phyloP scores from a whole-genome alignment of 2,329 filamentous ascomycete species.

The Calonectria naviculata region DNA sequence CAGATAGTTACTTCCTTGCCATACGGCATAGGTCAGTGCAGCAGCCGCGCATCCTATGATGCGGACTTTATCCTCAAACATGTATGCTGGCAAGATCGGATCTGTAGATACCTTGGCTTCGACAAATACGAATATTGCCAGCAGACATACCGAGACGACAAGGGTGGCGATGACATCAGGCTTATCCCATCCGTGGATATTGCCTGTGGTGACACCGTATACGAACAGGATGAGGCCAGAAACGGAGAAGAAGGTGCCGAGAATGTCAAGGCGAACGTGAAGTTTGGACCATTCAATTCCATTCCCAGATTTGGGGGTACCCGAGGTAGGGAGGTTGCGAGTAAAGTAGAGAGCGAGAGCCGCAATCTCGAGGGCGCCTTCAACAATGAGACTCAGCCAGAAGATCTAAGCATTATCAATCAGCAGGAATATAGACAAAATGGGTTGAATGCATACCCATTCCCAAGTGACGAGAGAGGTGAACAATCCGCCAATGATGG shows the following conservation, averaged over 20 bases:
- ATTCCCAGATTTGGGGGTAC: background rate
- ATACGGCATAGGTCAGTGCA: background rate
- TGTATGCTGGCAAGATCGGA: background rate
- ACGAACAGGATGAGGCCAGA: background rate
- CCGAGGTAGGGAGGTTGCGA: background rate
- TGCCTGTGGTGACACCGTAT: background rate
- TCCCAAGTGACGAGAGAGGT: background rate
- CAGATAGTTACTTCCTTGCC: background rate
- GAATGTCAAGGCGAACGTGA: background rate
- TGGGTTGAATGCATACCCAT: background rate
- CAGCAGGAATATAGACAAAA: accelerated
- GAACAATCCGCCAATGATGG: background rate
- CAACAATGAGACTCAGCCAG: background rate
- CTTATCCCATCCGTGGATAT: background rate
- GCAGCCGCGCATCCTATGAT: background rate
- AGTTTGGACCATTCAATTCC: background rate
- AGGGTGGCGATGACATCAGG: background rate
- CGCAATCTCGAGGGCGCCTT: background rate
- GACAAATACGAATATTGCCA: background rate
- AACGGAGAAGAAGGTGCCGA: background rate
- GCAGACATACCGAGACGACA: background rate
- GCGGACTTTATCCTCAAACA: background rate
- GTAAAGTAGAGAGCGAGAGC: background rate
- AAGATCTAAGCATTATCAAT: background rate
- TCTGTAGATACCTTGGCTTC: background rate